Percentiles rank a stretch among this genome's conserved stretches.
Conservation (phyloP, 164 flowering plant species). For the Vitis vinifera region ASM3070453v1 NC_081820.1:26813501-26814000, state of each 20-base stretch:
- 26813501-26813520: neutral
- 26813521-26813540: slow-evolving; percentile 6
- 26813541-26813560: slow-evolving; percentile 14
- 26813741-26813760: neutral
- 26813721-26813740: neutral
- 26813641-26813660: slow-evolving; percentile 5
- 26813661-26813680: slow-evolving; percentile 10
- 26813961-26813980: no score
- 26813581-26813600: slow-evolving; percentile 18
- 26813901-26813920: slow-evolving; percentile 7
- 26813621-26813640: slow-evolving; percentile 13
- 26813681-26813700: slow-evolving; percentile 13
- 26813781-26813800: slow-evolving; percentile 6
- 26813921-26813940: slow-evolving; percentile 12
- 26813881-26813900: slow-evolving; percentile 6
- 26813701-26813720: slow-evolving; percentile 16
- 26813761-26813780: neutral
- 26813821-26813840: slow-evolving; percentile 12
- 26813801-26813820: slow-evolving; percentile 24
- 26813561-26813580: neutral
- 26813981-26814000: no score
- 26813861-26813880: slow-evolving; percentile 4
- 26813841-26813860: slow-evolving; percentile 1
- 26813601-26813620: slow-evolving; percentile 14
- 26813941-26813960: no score